Evolutionary conservation across 176 grass and related monocot species (phyloP), one percentile per base, ranked within the genome.

Genomic region (Musa itinerans): DNA sequence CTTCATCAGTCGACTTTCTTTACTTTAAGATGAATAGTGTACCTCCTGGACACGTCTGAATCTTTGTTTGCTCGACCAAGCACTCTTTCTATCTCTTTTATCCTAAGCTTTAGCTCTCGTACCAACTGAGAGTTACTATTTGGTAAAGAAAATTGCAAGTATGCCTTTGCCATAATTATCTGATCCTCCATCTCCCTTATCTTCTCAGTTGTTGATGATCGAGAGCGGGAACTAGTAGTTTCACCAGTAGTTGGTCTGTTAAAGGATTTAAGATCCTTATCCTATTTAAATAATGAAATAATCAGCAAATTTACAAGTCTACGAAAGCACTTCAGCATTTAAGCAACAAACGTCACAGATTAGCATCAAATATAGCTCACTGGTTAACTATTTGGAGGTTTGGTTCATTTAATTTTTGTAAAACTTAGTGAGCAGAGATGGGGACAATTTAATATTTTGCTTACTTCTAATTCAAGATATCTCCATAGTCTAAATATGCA

Each of bases 111-210:
- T 64, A 98, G 77, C 61, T 98, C 88, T 1, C 83, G 81, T 34
- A 86, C 75, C 10, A 98, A 70, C 78, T 87, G 86, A 1, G 73
- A 50, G 20, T 83, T 89, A 61, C 88, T 86, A 76, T 76, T 72
- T 16, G 53, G 19, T 68, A 90, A 79, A 79, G 82, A 83, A 76
- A 89, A 93, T 17, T 83, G 82, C 81, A 98, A 72, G 63, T 89
- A 98, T 9, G 84, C 82, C 34, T 77, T 90, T 13, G 88, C 90
- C 86, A 91, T 79, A 27, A 98, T 87, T 65, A 93, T 64, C 58
- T 89, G 94, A 56, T 93, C 90, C 79, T 93, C 86, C 90, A 93
- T 93, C 74, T 83, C 79, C 90, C 84, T 90, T 82, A 97, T 89
- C 68, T 87, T 97, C 55, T 83, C 68, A 63, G 71, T 89, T 50